Evolutionary conservation across 768 basidiomycete species (phyloP), one percentile per base, ranked within the genome.

Genomic region (Suillus weaverae): DNA sequence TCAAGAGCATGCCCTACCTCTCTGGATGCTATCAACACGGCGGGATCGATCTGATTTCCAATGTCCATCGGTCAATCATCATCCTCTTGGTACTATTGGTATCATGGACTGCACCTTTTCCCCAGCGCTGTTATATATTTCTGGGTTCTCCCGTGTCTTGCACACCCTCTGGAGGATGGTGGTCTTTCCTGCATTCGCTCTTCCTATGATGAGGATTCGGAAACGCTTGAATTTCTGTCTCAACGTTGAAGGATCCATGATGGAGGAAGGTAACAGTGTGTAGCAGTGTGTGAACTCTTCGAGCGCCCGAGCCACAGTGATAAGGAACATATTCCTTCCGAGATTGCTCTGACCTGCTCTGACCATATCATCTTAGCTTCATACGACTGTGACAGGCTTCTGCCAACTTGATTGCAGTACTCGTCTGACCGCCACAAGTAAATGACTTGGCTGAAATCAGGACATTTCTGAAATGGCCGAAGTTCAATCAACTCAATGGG

Each of bases 111-210:
- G 39, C 9, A 78, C 78, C 69, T 36, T 53, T 9, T 65, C 61
- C 16, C 73, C 72, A 1, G 59, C 9, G 4, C 60, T 35, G 66
- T 72, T 67, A 22, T 67, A 70, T 55, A 80, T 72, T 10, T 63
- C 70, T 1, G 79, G 78, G 10, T 75, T 71, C 32, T 80, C 75
- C 1, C 65, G 71, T 9, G 77, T 74, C 61, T 76, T 73, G 67
- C 79, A 80, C 11, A 81, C 73, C 57, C 72, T 74, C 69, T 80
- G 72, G 30, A 80, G 70, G 22, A 81, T 70, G 0, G 80, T 81
- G 1, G 79, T 81, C 65, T 81, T 81, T 0, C 80, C 80, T 2
- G 79, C 73, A 62, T 80, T 79, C 2, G 78, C 76, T 56, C 76
- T 73, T 6, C 80, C 81, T 14, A 81, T 77, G 14, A 81, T 70